Base-by-base conservation (phyloP, 306 rosid species). In the Cucurbita maxima region DNA sequence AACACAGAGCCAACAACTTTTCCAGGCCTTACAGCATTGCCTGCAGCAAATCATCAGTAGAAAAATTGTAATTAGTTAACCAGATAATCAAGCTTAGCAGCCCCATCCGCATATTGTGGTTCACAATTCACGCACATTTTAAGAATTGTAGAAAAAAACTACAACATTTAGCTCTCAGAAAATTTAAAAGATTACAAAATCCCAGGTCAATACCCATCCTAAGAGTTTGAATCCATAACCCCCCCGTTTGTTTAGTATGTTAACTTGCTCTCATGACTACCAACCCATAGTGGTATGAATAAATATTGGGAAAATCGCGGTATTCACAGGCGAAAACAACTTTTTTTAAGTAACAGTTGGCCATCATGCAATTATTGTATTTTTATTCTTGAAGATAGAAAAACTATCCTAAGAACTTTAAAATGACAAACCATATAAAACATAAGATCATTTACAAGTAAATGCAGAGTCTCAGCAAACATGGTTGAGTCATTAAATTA, bases 21-120 rank as follows among this genome's bases (percentile, higher is more conserved):
- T 15, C 99, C 97, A 0, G 97, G 97, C 85, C 93, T 88, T 50
- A 97, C 99, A 64, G 89, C 96, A 83, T 81, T 87, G 50, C 91
- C 96, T 87, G 84, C 76, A 82, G 64, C 58, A 48, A 20, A 69
- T 69, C 15, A 69, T 48, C 58, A 68, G 43, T 25, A 45, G 71
- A 41, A 64, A 30, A 67, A 55, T 22, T 45, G 56, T 6, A 20
- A 20, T 47, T 45, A 45, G 54, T 66, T 8, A 68, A 19, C n/a
- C n/a, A 41, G 53, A 64, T 64, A 64, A 18, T 43, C n/a, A 4
- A 8, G 30, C 50, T 36, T 6, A 16, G 12, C 45, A 60, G 68
- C 68, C 15, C 20, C 68, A 60, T 36, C 11, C 15, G 64, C 10
- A 30, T 30, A 30, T 30, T 30, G 34, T 30, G 34, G 34, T 30